These are phyloP conservation scores for Grosmannia serpens DNA, from an alignment of 2,329 filamentous ascomycete genomes.

Conservation along the genomic window DNA sequence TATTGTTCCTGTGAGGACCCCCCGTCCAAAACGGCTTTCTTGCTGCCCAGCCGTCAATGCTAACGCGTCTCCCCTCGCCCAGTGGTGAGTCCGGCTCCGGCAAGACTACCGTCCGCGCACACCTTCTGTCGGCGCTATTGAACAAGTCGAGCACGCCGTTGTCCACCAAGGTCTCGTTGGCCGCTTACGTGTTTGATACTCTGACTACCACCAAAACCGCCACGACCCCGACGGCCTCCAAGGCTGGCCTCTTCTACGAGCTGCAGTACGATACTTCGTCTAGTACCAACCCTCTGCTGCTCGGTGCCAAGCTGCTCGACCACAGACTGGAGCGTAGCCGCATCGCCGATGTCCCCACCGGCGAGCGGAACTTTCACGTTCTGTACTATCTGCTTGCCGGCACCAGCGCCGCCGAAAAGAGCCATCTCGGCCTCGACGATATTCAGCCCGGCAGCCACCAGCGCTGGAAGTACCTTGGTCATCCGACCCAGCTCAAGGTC, in stretches of 20 bases:
- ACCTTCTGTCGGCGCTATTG: constrained; percentile 74
- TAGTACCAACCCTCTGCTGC: constrained; percentile 71
- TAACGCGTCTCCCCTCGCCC: not conserved
- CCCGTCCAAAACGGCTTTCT: constrained; percentile 23
- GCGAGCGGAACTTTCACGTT: constrained; percentile 92
- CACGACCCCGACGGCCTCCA: constrained; percentile 90
- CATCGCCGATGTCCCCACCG: constrained; percentile 83
- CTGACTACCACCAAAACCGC: constrained; percentile 95
- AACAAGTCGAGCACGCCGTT: constrained; percentile 86
- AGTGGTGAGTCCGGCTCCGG: constrained; percentile 94
- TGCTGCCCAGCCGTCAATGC: not conserved
- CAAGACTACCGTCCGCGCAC: constrained; percentile 88
- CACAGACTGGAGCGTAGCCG: constrained; percentile 87
- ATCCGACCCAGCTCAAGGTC: constrained; percentile 92
- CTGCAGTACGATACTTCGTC: constrained; percentile 91
- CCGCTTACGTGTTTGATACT: constrained; percentile 90
- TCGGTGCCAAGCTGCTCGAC: constrained; percentile 89
- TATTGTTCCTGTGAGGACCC: constrained; percentile 70
- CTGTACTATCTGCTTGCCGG: constrained; percentile 92
- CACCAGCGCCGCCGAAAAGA: constrained; percentile 80
- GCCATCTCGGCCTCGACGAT: constrained; percentile 59
- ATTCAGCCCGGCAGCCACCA: constrained; percentile 45
- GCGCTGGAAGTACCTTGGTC: constrained; percentile 91
- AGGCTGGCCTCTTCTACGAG: constrained; percentile 90
- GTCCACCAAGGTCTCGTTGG: constrained; percentile 84